These are phyloP conservation scores for Chalciporus pseudorubinellus DNA, from an alignment of 768 basidiomycete genomes.

Conservation along the genomic window DNA sequence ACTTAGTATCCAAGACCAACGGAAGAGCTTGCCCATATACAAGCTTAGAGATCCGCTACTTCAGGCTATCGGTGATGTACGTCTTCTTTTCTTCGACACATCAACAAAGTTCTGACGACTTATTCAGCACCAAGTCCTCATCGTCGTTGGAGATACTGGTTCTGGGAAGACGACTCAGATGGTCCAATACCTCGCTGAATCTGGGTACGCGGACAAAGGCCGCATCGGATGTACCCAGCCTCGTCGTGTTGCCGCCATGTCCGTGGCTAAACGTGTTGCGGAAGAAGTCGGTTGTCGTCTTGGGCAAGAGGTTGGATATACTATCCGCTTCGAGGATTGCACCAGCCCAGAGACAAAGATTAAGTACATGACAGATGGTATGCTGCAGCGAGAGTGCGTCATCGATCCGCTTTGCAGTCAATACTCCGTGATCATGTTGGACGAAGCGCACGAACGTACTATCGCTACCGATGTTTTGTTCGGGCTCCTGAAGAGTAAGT, in stretches of 20 bases:
- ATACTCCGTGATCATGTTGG: conserved; percentile 96
- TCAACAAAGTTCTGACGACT: conserved; percentile 15
- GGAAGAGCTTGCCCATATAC: conserved; percentile 89
- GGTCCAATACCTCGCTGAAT: conserved; percentile 96
- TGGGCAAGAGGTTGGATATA: conserved; percentile 97
- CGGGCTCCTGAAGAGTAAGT: conserved; percentile 74
- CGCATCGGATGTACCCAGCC: conserved; percentile 98
- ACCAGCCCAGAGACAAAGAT: conserved; percentile 98
- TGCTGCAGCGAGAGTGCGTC: conserved; percentile 95
- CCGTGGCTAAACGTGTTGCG: conserved; percentile 96
- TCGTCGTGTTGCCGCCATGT: conserved; percentile 98
- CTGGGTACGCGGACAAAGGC: conserved; percentile 86
- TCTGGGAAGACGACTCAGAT: conserved; percentile 99
- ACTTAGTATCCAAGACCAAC: conserved; percentile 90
- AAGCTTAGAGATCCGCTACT: conserved; percentile 89
- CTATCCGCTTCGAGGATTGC: conserved; percentile 99
- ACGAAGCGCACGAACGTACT: conserved; percentile 98
- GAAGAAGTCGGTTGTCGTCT: conserved; percentile 98
- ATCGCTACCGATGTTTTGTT: conserved; percentile 99
- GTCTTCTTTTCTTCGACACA: conserved; percentile 27
- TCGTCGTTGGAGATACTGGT: conserved; percentile 98
- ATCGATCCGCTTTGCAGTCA: conserved; percentile 92
- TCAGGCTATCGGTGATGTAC: conserved; percentile 85
- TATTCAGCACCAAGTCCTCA: conserved; percentile 76
- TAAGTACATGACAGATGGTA: conserved; percentile 99